Evolutionary conservation across 108 stramenopile species (phyloP), one percentile per base, ranked within the genome.

Genomic region (Nannochloropsis salina): DNA sequence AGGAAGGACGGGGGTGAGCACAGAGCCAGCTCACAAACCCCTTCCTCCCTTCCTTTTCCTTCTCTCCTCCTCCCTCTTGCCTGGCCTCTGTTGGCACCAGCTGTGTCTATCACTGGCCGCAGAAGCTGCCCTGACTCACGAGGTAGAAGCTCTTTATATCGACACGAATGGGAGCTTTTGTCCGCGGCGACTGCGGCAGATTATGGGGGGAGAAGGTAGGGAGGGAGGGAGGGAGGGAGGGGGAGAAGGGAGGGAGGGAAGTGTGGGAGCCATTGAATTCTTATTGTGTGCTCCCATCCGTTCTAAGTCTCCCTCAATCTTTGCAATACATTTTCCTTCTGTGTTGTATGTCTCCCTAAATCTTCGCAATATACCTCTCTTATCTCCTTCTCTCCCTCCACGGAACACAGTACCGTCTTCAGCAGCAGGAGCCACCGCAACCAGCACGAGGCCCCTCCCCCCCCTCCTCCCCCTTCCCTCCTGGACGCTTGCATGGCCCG

Each of bases 201-300:
- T 51, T 15, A 15, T 51, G 1, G 47, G 47, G 12, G 47, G 15
- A 51, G 15, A 51, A 15, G 47, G 10, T 10, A 51, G 47, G 47
- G 47, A 51, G 47, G 47, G 47, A 51, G 47, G 47, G 47, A 51
- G 47, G 47, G 47, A 51, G 47, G 47, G 47, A 51, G 47, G 47
- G 15, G 47, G 47, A 51, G 47, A 15, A 51, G 47, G 47, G 15
- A 51, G 47, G 47, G 47, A 51, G 47, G 47, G 47, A 10, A 51
- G 15, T 51, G 15, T 51, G 47, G 31, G 12, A 51, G 47, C 47
- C 15, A 15, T 15, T 10, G 12, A 1, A 12, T 15, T 51, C 12
- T 51, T 51, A 1, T 10, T 51, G 47, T 51, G 15, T 12, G 47
- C 15, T 15, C 0, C 47, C 15, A 12, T 51, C 47, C 47, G 15